phyloP scores from a whole-genome alignment of 768 basidiomycete species.

The Fomitopsis serialis region DNA sequence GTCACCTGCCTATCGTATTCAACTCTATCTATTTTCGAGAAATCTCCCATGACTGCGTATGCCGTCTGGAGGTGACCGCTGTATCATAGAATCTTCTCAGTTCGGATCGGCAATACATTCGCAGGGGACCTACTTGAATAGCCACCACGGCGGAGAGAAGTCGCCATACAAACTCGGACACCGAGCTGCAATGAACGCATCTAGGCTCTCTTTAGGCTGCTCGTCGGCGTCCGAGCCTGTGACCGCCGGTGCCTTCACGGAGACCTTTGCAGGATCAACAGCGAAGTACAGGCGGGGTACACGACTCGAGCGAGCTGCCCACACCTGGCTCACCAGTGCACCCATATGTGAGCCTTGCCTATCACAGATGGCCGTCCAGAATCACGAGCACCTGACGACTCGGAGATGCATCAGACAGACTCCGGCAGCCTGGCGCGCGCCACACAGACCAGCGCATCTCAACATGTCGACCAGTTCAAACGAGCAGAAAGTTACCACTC shows the following conservation, averaged over 20 bases:
- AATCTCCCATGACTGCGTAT: slow-evolving; percentile 56
- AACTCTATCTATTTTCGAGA: slow-evolving; percentile 50
- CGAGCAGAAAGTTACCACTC: not conserved
- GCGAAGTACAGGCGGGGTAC: slow-evolving; percentile 17
- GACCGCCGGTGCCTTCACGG: slow-evolving; percentile 5
- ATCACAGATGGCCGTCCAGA: no score
- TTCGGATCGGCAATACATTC: no score
- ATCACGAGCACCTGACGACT: no score
- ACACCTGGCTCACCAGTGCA: not conserved
- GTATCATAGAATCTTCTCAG: not conserved
- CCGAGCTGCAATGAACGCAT: slow-evolving; percentile 16
- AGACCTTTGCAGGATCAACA: slow-evolving; percentile 12
- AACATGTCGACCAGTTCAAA: no score
- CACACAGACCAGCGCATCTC: no score
- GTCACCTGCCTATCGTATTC: slow-evolving; percentile 46
- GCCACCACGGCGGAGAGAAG: slow-evolving; percentile 27
- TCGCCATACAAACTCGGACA: slow-evolving; percentile 24
- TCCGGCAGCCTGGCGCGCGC: no score
- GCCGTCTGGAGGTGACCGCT: slow-evolving; percentile 65
- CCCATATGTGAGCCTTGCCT: not conserved
- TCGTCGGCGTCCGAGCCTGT: slow-evolving; percentile 2
- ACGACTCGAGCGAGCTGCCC: not conserved
- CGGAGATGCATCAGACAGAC: no score
- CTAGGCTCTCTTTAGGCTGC: slow-evolving; percentile 12
- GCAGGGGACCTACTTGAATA: slow-evolving; percentile 18